Evolutionary conservation across 441 rosid species (phyloP).

Genomic region (Bocquillonia castaneifolia): DNA sequence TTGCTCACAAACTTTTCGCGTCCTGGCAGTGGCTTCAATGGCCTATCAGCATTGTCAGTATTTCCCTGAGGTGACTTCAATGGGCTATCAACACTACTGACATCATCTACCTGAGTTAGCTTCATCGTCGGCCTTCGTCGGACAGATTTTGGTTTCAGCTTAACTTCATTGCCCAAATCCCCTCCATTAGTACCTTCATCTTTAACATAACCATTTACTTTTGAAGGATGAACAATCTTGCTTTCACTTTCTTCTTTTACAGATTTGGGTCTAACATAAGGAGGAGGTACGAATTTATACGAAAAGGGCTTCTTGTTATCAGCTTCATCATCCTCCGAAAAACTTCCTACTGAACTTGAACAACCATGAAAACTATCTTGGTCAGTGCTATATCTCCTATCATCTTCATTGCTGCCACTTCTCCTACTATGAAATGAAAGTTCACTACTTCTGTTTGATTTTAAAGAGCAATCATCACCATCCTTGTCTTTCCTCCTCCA

Average conservation of each 20-base stretch:
- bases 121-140: slow-evolving; percentile 41
- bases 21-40: slow-evolving; percentile 22
- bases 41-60: slow-evolving; percentile 13
- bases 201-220: slow-evolving; percentile 15
- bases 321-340: slow-evolving; percentile 39
- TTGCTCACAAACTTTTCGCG: slow-evolving; percentile 16
- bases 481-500: slow-evolving; percentile 18
- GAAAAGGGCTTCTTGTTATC: slow-evolving; percentile 33
- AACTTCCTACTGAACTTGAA: slow-evolving; percentile 42
- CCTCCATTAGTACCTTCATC: slow-evolving; percentile 7
- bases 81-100: slow-evolving; percentile 16
- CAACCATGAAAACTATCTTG: slow-evolving; percentile 32
- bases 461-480: slow-evolving; percentile 9
- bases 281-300: slow-evolving; percentile 41
- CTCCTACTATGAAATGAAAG: slow-evolving; percentile 18
- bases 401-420: slow-evolving; percentile 19
- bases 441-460: slow-evolving; percentile 19
- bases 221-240: slow-evolving; percentile 27
- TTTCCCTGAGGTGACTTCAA: slow-evolving; percentile 27
- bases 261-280: slow-evolving; percentile 33
- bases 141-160: slow-evolving; percentile 56
- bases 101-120: slow-evolving; percentile 19
- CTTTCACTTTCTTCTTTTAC: slow-evolving; percentile 34
- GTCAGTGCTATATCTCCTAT: slow-evolving; percentile 26
- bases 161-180: slow-evolving; percentile 26